phyloP scores from a whole-genome alignment of 495 filamentous ascomycete species.

The Neurospora africana region DNA sequence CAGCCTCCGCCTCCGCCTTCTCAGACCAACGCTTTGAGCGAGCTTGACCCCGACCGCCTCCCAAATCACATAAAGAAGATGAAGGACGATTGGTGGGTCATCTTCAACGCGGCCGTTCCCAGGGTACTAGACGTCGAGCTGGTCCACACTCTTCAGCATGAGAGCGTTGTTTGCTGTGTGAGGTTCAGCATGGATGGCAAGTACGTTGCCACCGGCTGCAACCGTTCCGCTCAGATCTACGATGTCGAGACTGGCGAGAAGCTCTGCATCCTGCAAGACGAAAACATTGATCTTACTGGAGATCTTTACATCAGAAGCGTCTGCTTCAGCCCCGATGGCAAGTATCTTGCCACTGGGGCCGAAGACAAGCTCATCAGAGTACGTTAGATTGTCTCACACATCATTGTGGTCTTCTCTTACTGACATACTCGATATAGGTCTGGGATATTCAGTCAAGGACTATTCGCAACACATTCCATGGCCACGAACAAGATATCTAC shows the following conservation, averaged over 20 bases:
- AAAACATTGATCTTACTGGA: slow-evolving; percentile 69
- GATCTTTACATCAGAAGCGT: slow-evolving; percentile 88
- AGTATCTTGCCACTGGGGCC: slow-evolving; percentile 79
- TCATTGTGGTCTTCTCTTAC: not conserved
- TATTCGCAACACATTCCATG: slow-evolving; percentile 72
- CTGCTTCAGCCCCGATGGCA: slow-evolving; percentile 86
- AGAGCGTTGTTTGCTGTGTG: slow-evolving; percentile 87
- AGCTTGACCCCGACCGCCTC: slow-evolving; percentile 75
- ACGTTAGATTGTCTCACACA: slow-evolving; percentile 24
- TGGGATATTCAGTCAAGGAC: slow-evolving; percentile 72
- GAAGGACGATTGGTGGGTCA: slow-evolving; percentile 74
- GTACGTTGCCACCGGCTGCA: slow-evolving; percentile 83
- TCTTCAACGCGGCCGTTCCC: slow-evolving; percentile 79
- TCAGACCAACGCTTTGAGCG: slow-evolving; percentile 66
- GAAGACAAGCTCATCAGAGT: slow-evolving; percentile 88
- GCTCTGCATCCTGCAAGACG: slow-evolving; percentile 70
- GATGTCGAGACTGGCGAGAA: slow-evolving; percentile 71
- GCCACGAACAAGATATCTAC: slow-evolving; percentile 90
- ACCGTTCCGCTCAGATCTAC: slow-evolving; percentile 82
- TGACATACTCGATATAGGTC: slow-evolving; percentile 42
- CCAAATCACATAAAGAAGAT: slow-evolving; percentile 77
- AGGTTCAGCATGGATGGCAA: slow-evolving; percentile 82
- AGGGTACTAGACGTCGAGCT: slow-evolving; percentile 79
- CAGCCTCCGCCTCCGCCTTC: slow-evolving; percentile 35
- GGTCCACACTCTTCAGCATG: slow-evolving; percentile 74